Conservation (phyloP, 2,329 filamentous ascomycete species). For the Fusarium succisae region DNA sequence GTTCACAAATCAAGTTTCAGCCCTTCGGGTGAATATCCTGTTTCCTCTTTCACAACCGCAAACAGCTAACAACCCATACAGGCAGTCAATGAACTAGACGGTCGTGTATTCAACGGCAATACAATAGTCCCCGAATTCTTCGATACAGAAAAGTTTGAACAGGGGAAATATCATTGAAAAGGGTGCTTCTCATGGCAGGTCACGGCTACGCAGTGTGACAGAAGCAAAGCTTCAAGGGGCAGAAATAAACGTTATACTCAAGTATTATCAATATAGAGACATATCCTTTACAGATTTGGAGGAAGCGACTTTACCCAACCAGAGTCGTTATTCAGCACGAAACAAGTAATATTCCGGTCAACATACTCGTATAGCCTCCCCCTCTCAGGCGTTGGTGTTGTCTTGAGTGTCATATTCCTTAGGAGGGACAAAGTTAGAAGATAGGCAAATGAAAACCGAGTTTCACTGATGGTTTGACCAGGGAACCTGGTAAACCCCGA, state of each 20-base stretch:
- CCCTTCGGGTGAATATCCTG: constrained; percentile 73
- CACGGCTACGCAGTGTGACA: background rate
- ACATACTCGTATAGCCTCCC: background rate
- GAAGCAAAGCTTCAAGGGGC: background rate
- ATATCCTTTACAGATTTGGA: background rate
- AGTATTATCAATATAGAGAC: background rate
- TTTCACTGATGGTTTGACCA: background rate
- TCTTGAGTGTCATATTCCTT: background rate
- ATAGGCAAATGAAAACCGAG: background rate
- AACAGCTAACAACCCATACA: constrained; percentile 46
- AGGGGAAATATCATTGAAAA: constrained; percentile 59
- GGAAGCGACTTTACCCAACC: background rate
- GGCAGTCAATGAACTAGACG: constrained; percentile 91
- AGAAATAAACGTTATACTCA: constrained; percentile 1
- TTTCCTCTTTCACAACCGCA: background rate
- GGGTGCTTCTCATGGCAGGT: background rate
- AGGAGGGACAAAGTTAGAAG: background rate
- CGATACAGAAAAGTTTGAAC: constrained; percentile 82
- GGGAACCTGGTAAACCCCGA: background rate
- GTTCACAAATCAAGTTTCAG: constrained; percentile 87
- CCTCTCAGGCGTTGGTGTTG: background rate
- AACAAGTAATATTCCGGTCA: background rate
- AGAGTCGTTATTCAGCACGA: background rate
- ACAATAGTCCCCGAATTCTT: constrained; percentile 84
- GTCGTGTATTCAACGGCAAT: constrained; percentile 89